phyloP scores from a whole-genome alignment of 345 rosid genomes.

The Erodium maritimum region DNA sequence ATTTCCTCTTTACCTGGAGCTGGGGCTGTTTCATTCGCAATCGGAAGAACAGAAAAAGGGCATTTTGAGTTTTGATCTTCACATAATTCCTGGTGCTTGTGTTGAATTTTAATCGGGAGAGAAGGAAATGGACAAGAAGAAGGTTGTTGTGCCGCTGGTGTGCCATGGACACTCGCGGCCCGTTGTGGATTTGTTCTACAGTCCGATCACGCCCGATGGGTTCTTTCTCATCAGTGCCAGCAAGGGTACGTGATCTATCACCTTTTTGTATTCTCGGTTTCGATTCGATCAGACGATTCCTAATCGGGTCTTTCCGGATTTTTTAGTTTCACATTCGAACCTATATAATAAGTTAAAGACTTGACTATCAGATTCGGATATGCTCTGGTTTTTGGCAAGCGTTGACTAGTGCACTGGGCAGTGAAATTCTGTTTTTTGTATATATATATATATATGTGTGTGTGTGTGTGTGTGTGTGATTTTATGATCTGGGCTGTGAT shows the following conservation, averaged over 20 bases:
- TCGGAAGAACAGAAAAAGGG: not conserved
- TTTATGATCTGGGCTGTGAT: not conserved
- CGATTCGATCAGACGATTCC: not conserved
- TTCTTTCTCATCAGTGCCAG: constrained; percentile 60
- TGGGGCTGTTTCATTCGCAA: not conserved
- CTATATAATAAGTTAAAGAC: not conserved
- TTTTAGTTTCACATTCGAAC: not conserved
- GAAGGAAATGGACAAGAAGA: constrained; percentile 45
- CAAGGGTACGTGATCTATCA: constrained; percentile 25
- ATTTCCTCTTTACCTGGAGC: not conserved
- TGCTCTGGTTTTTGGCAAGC: not conserved
- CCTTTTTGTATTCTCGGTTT: not conserved
- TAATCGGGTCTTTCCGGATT: not conserved
- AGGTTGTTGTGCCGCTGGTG: constrained; percentile 39
- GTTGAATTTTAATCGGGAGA: constrained; percentile 1
- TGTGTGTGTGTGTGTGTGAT: too few species aligned
- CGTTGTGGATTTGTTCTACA: constrained; percentile 52
- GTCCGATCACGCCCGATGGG: constrained; percentile 53
- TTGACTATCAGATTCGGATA: not conserved
- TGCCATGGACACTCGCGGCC: constrained; percentile 67
- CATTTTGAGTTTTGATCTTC: not conserved
- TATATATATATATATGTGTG: too few species aligned
- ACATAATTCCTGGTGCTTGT: not conserved
- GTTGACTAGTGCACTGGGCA: too few species aligned
- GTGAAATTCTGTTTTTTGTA: too few species aligned